Percentiles rank a stretch among this genome's conserved stretches.
These are phyloP conservation scores for Colletotrichum gigasporum DNA, from an alignment of 2,329 filamentous ascomycete species.

Conservation along the genomic window DNA sequence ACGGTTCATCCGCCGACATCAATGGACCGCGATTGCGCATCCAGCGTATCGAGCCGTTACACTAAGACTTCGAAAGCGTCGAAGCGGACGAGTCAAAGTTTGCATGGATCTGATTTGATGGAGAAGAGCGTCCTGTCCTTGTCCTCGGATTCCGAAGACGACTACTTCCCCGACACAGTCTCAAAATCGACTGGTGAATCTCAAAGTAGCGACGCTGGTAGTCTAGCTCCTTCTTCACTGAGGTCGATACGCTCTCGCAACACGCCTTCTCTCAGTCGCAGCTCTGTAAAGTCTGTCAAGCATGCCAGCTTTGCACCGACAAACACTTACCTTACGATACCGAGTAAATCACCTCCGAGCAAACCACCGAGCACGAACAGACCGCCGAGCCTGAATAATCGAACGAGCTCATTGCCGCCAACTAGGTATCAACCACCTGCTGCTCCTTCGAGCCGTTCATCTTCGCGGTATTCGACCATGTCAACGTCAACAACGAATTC, in stretches of 20 bases:
- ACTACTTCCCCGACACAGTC: slow-evolving; percentile 44
- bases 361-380: slow-evolving; percentile 34
- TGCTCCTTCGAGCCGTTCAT: slow-evolving; percentile 31
- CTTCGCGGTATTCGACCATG: slow-evolving; percentile 47
- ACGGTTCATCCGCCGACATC: slow-evolving; percentile 27
- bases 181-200: slow-evolving; percentile 37
- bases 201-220: slow-evolving; percentile 26
- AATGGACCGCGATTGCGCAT: slow-evolving; percentile 33
- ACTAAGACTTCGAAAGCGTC: slow-evolving; percentile 65
- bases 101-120: slow-evolving; percentile 61
- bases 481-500: slow-evolving; percentile 49
- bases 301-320: slow-evolving; percentile 50
- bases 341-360: slow-evolving; percentile 36
- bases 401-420: slow-evolving; percentile 41
- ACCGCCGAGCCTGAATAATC: slow-evolving; percentile 34
- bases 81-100: slow-evolving; percentile 56
- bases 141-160: slow-evolving; percentile 67
- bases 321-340: slow-evolving; percentile 55
- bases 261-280: slow-evolving; percentile 36
- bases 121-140: slow-evolving; percentile 65
- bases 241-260: slow-evolving; percentile 32
- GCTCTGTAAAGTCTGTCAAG: slow-evolving; percentile 46
- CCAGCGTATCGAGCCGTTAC: slow-evolving; percentile 64
- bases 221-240: slow-evolving; percentile 16
- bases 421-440: slow-evolving; percentile 29